Conservation (phyloP, 2,329 filamentous ascomycete genomes). For the Beauveria sp. region DNA sequence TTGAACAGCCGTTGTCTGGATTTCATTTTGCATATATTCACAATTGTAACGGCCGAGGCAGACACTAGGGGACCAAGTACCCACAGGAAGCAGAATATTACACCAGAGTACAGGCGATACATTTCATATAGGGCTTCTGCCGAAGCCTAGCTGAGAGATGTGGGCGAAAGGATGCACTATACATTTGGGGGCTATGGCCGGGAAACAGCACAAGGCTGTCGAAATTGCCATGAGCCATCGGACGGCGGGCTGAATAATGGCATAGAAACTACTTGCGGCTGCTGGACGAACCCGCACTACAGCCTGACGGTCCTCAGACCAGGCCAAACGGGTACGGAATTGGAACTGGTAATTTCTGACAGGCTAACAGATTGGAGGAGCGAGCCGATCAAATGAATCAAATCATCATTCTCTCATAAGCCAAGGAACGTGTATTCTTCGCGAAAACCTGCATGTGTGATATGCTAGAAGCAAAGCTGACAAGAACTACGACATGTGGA, state of each 20-base stretch:
- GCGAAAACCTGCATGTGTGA: not conserved
- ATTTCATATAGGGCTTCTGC: not conserved
- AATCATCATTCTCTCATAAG: not conserved
- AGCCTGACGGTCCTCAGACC: not conserved
- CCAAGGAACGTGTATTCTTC: not conserved
- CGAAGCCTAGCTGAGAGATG: not conserved
- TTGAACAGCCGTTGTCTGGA: not conserved
- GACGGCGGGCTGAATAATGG: not conserved
- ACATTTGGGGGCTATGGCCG: not conserved
- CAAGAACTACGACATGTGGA: not conserved
- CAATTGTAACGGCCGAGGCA: not conserved
- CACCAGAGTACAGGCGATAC: not conserved
- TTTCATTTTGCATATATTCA: not conserved
- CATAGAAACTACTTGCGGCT: not conserved
- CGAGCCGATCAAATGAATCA: not conserved
- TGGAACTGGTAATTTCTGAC: not conserved
- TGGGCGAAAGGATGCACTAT: conserved; percentile 1
- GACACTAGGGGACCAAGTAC: not conserved
- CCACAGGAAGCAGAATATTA: not conserved
- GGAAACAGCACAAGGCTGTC: not conserved
- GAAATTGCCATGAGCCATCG: not conserved
- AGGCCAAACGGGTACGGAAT: not conserved
- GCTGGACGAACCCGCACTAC: not conserved
- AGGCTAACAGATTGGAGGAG: not conserved
- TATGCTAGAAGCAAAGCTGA: not conserved